Evolutionary conservation across 495 filamentous ascomycete species (phyloP).

Genomic region (Xylaria cubensis): DNA sequence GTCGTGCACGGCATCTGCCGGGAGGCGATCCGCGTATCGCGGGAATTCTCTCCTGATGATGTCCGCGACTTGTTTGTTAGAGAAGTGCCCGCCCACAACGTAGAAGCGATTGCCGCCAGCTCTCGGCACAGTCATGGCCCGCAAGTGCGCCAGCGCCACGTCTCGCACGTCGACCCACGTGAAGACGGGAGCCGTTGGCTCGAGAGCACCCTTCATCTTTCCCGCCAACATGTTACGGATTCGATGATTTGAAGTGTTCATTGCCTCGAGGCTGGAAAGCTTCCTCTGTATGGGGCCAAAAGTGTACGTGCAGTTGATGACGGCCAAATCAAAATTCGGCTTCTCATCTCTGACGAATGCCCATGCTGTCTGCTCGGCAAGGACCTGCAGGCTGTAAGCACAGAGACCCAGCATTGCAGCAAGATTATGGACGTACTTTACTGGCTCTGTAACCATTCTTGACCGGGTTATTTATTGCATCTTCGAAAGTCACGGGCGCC

Average conservation of each 20-base stretch:
- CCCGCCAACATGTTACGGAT: slow-evolving; percentile 50
- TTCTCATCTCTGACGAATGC: slow-evolving; percentile 41
- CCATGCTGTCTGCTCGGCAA: slow-evolving; percentile 56
- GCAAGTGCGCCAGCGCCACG: slow-evolving; percentile 51
- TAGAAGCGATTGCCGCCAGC: slow-evolving; percentile 55
- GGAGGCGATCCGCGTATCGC: slow-evolving; percentile 36
- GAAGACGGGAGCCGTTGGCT: slow-evolving; percentile 51
- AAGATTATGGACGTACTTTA: slow-evolving; percentile 39
- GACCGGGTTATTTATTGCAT: slow-evolving; percentile 32
- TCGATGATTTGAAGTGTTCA: slow-evolving; percentile 58
- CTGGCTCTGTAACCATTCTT: slow-evolving; percentile 46
- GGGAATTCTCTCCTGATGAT: slow-evolving; percentile 38
- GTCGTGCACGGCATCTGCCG: slow-evolving; percentile 41
- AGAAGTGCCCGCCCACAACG: slow-evolving; percentile 49
- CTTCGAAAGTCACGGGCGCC: slow-evolving; percentile 43
- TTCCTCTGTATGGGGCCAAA: slow-evolving; percentile 52
- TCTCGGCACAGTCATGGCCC: slow-evolving; percentile 45
- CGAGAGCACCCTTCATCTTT: slow-evolving; percentile 36
- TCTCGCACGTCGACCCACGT: slow-evolving; percentile 52
- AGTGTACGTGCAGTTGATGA: slow-evolving; percentile 53
- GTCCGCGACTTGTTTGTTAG: slow-evolving; percentile 48
- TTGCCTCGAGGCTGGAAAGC: slow-evolving; percentile 33
- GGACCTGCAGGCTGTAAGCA: slow-evolving; percentile 23
- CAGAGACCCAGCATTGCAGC: slow-evolving; percentile 7
- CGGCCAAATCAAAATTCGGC: slow-evolving; percentile 50